Conservation (phyloP, 805 yeast genomes). For the Komagataella ulmi region DNA sequence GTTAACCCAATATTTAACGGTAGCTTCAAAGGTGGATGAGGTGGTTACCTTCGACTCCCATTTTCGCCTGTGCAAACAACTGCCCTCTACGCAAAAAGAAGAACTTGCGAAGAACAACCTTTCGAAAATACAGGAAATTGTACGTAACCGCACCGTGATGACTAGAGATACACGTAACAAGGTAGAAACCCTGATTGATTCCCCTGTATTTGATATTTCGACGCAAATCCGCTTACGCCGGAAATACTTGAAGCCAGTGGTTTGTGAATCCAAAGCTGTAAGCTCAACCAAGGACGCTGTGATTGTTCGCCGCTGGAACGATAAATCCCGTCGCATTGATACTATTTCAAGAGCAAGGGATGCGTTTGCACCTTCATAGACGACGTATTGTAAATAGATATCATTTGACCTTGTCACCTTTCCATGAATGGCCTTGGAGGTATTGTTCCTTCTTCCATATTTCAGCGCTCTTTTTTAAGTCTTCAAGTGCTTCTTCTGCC, state of each 20-base stretch:
- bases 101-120: slow-evolving; percentile 9
- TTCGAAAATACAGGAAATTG: slow-evolving; percentile 6
- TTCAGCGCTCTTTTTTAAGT: slow-evolving; percentile 28
- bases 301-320: slow-evolving; percentile 48
- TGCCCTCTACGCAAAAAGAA: slow-evolving; percentile 20
- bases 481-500: slow-evolving; percentile 28
- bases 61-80: slow-evolving; percentile 23
- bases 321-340: slow-evolving; percentile 35
- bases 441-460: slow-evolving; percentile 39
- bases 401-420: slow-evolving; percentile 22
- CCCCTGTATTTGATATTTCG: slow-evolving; percentile 21
- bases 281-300: slow-evolving; percentile 29
- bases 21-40: slow-evolving; percentile 28
- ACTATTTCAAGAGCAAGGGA: slow-evolving; percentile 39
- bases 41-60: slow-evolving; percentile 34
- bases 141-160: slow-evolving; percentile 11
- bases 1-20: slow-evolving; percentile 18
- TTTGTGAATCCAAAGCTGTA: slow-evolving; percentile 29
- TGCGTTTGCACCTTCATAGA: slow-evolving; percentile 21
- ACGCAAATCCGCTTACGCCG: slow-evolving; percentile 27
- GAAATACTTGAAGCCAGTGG: slow-evolving; percentile 39
- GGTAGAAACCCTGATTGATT: slow-evolving; percentile 29
- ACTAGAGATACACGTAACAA: slow-evolving; percentile 24
- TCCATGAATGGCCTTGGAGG: slow-evolving; percentile 28
- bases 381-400: slow-evolving; percentile 3